Evolutionary conservation across 2,329 filamentous ascomycete species (phyloP).

Genomic region (Sporothrix globosa): DNA sequence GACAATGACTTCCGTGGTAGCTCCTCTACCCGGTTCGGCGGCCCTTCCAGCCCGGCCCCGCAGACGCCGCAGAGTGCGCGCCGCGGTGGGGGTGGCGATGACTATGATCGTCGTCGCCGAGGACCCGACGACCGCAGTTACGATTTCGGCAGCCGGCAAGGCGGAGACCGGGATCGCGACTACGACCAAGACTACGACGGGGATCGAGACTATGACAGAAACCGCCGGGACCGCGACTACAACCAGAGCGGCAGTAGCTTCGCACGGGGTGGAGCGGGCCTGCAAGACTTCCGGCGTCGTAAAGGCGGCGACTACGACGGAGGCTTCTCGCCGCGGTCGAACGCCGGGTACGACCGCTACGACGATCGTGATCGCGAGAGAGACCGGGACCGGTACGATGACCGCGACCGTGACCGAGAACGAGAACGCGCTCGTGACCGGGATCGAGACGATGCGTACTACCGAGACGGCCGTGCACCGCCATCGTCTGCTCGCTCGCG

Average conservation of each 20-base stretch:
- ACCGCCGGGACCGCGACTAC: constrained; percentile 21
- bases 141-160: neutral
- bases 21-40: neutral
- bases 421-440: neutral
- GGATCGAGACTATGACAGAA: neutral
- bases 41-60: neutral
- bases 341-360: neutral
- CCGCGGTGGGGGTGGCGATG: neutral
- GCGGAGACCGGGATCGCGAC: neutral
- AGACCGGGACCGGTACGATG: too few relatives aligned
- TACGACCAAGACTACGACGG: neutral
- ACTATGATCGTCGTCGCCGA: constrained; percentile 1
- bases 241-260: neutral
- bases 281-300: constrained; percentile 11
- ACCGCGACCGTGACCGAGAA: neutral
- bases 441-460: neutral
- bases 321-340: constrained; percentile 18
- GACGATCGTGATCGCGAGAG: neutral
- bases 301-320: neutral
- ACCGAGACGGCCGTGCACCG: neutral
- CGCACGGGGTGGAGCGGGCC: neutral
- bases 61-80: constrained; percentile 22
- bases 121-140: neutral
- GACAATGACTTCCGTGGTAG: constrained; percentile 10
- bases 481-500: constrained; percentile 19